Base-by-base conservation (phyloP, 1,139 yeast genomes). In the Yamadazyma kanchanaburiensis region DNA sequence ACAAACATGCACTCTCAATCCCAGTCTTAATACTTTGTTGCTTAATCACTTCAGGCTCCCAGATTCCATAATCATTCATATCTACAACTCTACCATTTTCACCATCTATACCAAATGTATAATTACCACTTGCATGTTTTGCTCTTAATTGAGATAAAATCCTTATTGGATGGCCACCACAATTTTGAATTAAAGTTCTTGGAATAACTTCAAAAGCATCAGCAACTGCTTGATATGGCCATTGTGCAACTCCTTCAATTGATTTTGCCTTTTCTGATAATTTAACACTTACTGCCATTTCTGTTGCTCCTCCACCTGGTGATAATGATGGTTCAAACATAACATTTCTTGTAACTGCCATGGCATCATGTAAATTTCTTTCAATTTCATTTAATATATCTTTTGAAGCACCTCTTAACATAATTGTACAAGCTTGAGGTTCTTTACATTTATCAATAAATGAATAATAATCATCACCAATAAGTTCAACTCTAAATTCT, bases 231-330 rank as follows among this genome's bases (percentile, higher is more conserved):
- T 87, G 94, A 64, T 91, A 94, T 31, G 98, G 98, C 95, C 96
- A 89, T 63, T 94, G 98, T 34, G 87, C 89, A 35, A 91, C 83
- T 35, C 98, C 98, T 59, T 88, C 96, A 45, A 94, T 79, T 31
- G 79, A 72, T 63, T 89, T 89, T 28, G 97, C 96, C 64, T 78
- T 82, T 56, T 91, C 96, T 9, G 95, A 75, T 39, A 91, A 72
- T 44, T 74, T 78, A 18, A 91, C 97, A 43, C 94, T 74, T 29
- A 94, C 89, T 2, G 98, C 98, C 97, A 94, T 91, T 63, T 91
- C 99, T 14, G 97, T 91, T 30, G 99, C 98, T 51, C 99, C 98
- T 36, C 98, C 99, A 46, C 99, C 99, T 30, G 99, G 99, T 2
- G 96, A 74, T 52, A 91, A 73, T 23, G 94, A 79, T 30, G 99